Evolutionary conservation across 2,329 filamentous ascomycete genomes (phyloP).

Genomic region (Aspergillus melleus): DNA sequence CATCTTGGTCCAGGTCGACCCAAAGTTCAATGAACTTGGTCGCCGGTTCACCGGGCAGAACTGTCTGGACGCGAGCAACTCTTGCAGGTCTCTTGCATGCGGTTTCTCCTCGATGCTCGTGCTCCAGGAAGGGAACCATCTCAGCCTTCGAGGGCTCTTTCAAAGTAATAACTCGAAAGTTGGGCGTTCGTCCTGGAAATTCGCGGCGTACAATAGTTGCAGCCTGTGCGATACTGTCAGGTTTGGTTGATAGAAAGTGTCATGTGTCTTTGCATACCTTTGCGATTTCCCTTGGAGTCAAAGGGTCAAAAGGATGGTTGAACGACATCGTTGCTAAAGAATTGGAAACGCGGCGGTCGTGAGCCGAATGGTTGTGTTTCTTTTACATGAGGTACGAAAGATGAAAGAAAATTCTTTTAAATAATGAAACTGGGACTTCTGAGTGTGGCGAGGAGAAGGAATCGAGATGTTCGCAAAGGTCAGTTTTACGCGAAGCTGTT

Average conservation of each 20-base stretch:
- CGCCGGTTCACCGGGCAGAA: constrained; percentile 3
- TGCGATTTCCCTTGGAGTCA: constrained; percentile 32
- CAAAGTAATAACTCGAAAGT: constrained; percentile 55
- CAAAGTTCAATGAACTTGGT: constrained; percentile 24
- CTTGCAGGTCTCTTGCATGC: constrained; percentile 31
- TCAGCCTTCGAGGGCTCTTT: constrained; percentile 52
- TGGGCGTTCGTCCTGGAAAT: constrained; percentile 33
- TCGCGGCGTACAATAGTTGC: constrained; percentile 34
- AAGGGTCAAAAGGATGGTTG: constrained; percentile 32
- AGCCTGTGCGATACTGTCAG: constrained; percentile 11
- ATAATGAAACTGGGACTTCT: too few relatives aligned
- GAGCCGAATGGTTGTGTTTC: too few relatives aligned
- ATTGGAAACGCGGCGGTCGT: too few relatives aligned
- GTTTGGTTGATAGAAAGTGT: too few relatives aligned
- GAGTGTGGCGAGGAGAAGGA: too few relatives aligned
- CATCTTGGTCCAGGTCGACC: constrained; percentile 21
- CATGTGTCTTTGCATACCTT: constrained; percentile 17
- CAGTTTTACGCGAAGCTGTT: too few relatives aligned
- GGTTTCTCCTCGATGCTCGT: constrained; percentile 37
- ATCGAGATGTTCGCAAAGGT: too few relatives aligned
- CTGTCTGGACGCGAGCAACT: constrained; percentile 42
- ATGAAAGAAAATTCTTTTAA: too few relatives aligned
- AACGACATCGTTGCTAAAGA: too few relatives aligned
- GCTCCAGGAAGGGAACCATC: constrained; percentile 49
- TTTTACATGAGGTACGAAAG: too few relatives aligned